Percentiles rank a stretch among this genome's conserved stretches.
phyloP scores from a whole-genome alignment of 139 green algal genomes.

The Eudorina sp. region DNA sequence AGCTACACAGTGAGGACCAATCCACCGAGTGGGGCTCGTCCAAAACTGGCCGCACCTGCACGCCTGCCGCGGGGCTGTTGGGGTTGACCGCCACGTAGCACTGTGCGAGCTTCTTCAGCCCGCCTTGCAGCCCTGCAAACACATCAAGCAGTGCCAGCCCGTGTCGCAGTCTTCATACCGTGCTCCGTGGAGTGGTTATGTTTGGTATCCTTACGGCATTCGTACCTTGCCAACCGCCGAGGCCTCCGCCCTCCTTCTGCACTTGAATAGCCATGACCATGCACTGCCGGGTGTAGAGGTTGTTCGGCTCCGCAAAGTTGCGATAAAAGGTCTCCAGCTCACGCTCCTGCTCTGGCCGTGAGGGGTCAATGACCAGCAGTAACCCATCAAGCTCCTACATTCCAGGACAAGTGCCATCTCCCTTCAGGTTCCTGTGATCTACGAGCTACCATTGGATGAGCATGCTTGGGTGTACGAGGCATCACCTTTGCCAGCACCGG shows the following conservation, averaged over 20 bases:
- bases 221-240: constrained; percentile 54
- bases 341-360: constrained; percentile 63
- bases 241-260: constrained; percentile 61
- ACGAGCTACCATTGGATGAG: too few relatives aligned
- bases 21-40: too few relatives aligned
- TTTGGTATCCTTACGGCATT: too few relatives aligned
- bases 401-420: too few relatives aligned
- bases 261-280: constrained; percentile 64
- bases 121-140: constrained; percentile 67
- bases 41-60: constrained; percentile 52
- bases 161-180: too few relatives aligned
- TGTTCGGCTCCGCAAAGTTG: constrained; percentile 72
- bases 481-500: constrained; percentile 63
- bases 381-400: constrained; percentile 70
- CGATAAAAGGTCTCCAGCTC: constrained; percentile 71
- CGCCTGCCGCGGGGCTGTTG: constrained; percentile 44
- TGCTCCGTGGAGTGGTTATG: too few relatives aligned
- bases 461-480: not conserved
- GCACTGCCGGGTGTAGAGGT: constrained; percentile 74
- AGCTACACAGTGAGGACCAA: too few relatives aligned
- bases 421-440: too few relatives aligned
- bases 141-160: too few relatives aligned
- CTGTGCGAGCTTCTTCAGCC: constrained; percentile 64
- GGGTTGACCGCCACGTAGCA: constrained; percentile 60
- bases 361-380: constrained; percentile 66